Evolutionary conservation across 1,284 basidiomycete genomes (phyloP).

Genomic region (Trametes hirsuta): DNA sequence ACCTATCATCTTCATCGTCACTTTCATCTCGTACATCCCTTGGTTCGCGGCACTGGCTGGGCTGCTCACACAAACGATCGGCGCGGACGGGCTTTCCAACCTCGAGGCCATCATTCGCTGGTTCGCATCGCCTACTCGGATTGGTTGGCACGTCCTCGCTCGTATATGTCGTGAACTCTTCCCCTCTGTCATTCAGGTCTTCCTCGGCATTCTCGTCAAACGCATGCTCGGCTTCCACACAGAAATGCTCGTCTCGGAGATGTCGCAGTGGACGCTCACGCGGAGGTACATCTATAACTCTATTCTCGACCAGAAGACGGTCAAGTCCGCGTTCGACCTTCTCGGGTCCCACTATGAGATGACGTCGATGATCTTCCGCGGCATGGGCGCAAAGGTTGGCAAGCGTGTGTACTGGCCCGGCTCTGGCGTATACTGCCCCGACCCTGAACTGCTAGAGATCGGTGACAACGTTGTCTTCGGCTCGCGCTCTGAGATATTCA

Average conservation of each 20-base stretch:
- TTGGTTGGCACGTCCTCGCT: slow-evolving; percentile 42
- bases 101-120: slow-evolving; percentile 44
- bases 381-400: slow-evolving; percentile 50
- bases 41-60: slow-evolving; percentile 42
- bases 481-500: slow-evolving; percentile 46
- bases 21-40: slow-evolving; percentile 41
- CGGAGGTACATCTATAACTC: slow-evolving; percentile 41
- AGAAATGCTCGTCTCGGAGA: slow-evolving; percentile 31
- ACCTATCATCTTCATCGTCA: slow-evolving; percentile 40
- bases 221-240: slow-evolving; percentile 42
- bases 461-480: slow-evolving; percentile 51
- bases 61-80: slow-evolving; percentile 39
- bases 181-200: slow-evolving; percentile 41
- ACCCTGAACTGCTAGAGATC: slow-evolving; percentile 48
- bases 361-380: slow-evolving; percentile 43
- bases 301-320: slow-evolving; percentile 38
- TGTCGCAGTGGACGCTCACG: slow-evolving; percentile 37
- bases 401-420: slow-evolving; percentile 49
- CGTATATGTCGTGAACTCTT: slow-evolving; percentile 40
- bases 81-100: slow-evolving; percentile 33
- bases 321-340: slow-evolving; percentile 43
- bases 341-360: slow-evolving; percentile 47
- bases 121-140: slow-evolving; percentile 43
- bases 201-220: slow-evolving; percentile 44
- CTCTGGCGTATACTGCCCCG: slow-evolving; percentile 45